Base-by-base conservation (phyloP, 495 filamentous ascomycete species). In the Pseudomonodictys pantanalensis region DNA sequence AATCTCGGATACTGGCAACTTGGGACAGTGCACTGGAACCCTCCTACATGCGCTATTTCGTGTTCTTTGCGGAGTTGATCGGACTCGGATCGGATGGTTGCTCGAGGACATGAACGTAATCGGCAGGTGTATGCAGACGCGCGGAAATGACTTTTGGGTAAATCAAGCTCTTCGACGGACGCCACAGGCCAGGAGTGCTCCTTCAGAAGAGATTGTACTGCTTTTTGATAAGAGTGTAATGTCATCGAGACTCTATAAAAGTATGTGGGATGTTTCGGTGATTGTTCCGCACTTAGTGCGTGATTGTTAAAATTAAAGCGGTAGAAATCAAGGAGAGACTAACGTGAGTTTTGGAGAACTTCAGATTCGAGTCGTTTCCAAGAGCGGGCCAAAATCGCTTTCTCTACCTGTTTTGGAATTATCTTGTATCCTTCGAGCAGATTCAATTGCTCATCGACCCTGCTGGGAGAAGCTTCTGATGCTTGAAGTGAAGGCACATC, bases 141-240 rank as follows among this genome's bases (percentile, higher is more conserved):
- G 32, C 47, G 47, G n/a, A 50, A 50, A 2, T 50, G 47, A 26
- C 47, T 33, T 18, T 50, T 50, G 24, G 32, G 32, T 11, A 29
- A 33, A 3, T 50, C 47, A 6, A 50, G 47, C 32, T 50, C 47
- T 28, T 50, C 47, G 25, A 26, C 25, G 3, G 47, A 50, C 15
- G 28, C 47, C 10, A 23, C 47, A 12, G 47, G 23, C 17, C 28
- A 50, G n/a, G 25, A 50, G 28, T 50, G 24, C 32, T 50, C 24
- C 17, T 33, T 28, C 15, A 50, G 47, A 30, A 50, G 12, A 15
- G 15, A 10, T 28, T 50, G 24, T n/a, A 50, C 47, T 2, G 47
- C 47, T 18, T 33, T 20, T 33, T 50, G 47, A 50, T 50, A 50
- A 12, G 8, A 15, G 15, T 50, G 24, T 9, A 50, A 20, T 17